Evolutionary conservation across 2,329 filamentous ascomycete genomes (phyloP), one percentile per base, ranked within the genome.

Genomic region (Coniochaeta pulveracea): DNA sequence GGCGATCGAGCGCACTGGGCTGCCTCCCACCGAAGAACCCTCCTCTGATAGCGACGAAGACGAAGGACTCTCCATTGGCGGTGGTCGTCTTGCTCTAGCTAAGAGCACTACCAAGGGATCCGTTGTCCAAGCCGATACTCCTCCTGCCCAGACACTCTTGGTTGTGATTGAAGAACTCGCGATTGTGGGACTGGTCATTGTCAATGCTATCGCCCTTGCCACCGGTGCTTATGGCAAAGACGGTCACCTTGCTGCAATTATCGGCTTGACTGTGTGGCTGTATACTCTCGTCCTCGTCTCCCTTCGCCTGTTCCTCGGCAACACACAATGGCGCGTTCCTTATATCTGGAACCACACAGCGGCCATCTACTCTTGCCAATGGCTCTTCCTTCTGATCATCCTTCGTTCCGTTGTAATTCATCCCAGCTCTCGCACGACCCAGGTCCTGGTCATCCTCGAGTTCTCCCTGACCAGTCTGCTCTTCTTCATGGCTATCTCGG

Each of bases 291-390:
- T 77, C 11, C 69, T 98, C 37, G 78, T 78, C 10, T 72, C 76
- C 14, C 59, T 86, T 26, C 78, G 91, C 21, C 62, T 95, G 47
- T 77, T 58, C 58, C 74, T 66, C 57, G 79, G 55, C 55, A 75
- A 62, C 58, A 74, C 60, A 47, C 74, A 64, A 66, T 85, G 60
- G 70, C 71, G 54, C 55, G 53, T 91, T 10, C 79, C 81, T 7
- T 68, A 72, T 37, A 62, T 96, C 7, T 98, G 91, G 91, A 88
- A 89, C 51, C 91, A 98, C 56, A 96, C 91, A 0, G 82, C 85
- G 14, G 60, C 70, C 41, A 75, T 98, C 34, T 98, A 98, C 56
- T 70, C 72, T 35, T 63, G 77, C 34, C 80, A 88, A 52, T 98
- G 89, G 85, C 49, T 91, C 5, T 78, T 88, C 48, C 67, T 69